Conservation (phyloP, 1,284 basidiomycete species). For the Cystobasidium sp. region DNA sequence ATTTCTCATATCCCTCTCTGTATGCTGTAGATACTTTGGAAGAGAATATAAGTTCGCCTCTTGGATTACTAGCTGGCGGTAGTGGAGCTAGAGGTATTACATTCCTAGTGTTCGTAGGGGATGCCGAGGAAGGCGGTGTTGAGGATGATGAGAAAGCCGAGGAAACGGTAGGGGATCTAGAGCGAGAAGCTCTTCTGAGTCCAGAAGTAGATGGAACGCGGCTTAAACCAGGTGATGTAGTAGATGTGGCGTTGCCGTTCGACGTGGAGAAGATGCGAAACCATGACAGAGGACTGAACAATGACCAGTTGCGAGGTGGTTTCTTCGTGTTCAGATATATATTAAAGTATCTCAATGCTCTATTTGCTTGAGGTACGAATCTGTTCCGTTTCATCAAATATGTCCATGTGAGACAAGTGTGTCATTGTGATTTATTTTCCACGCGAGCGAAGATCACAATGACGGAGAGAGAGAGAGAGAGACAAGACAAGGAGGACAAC, state of each 20-base stretch:
- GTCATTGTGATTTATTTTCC: no score
- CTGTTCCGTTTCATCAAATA: constrained; percentile 59
- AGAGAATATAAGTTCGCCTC: constrained; percentile 95
- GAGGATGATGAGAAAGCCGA: constrained; percentile 44
- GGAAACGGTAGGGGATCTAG: constrained; percentile 32
- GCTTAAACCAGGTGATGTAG: neutral
- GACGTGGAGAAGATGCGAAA: neutral
- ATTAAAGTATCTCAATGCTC: constrained; percentile 86
- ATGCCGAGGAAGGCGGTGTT: constrained; percentile 52
- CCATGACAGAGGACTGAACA: constrained; percentile 27
- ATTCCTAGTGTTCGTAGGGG: constrained; percentile 53
- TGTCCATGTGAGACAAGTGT: no score
- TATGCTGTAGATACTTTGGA: constrained; percentile 81
- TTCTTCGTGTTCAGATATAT: constrained; percentile 94
- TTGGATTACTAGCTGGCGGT: constrained; percentile 83
- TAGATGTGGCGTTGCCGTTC: neutral
- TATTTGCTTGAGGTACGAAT: constrained; percentile 95
- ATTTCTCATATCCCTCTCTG: constrained; percentile 88
- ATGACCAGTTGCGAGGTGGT: constrained; percentile 64
- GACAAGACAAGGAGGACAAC: neutral
- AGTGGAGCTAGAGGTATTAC: constrained; percentile 72
- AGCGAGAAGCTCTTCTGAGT: constrained; percentile 1
- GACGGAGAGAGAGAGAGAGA: neutral
- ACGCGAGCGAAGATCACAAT: neutral
- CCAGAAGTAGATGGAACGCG: neutral